Base-by-base conservation (phyloP, 805 yeast species). In the Brettanomyces naardenensis region DNA sequence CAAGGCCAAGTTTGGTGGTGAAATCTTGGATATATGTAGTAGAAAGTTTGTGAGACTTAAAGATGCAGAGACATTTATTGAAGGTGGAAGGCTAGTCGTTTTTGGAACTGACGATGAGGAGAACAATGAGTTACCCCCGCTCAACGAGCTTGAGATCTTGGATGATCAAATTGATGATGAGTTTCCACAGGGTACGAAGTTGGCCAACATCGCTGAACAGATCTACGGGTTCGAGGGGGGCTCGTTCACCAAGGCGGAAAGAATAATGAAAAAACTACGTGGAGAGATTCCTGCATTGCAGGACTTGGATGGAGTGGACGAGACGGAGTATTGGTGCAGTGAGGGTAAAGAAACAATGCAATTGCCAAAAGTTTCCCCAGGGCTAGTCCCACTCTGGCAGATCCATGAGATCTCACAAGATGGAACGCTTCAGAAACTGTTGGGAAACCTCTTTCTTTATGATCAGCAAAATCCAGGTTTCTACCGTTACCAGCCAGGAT, bases 1-100 rank as follows among this genome's bases (percentile, higher is more conserved):
- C 53, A 88, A 88, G 58, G 75, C 70, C 20, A 73, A 75, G 43
- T 87, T 81, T 57, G 90, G 90, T 1, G 92, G 89, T 4, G 82
- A 81, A 45, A 49, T 83, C 4, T 54, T 81, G 33, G 88, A 83
- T 50, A 57, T 76, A 13, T 60, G 68, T 39, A 70, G 66, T 36
- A 63, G 66, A 34, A 54, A 60, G 19, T 79, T 62, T 47, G 61
- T 67, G 18, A 63, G 66, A 9, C 44, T 73, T 10, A 52, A 58
- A 3, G 43, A 44, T 23, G 56, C 64, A n/a, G 46, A 40, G 11
- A 25, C 27, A 18, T 38, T 52, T 15, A 48, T 66, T 7, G 36
- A 47, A 10, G 44, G 55, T 27, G 68, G 66, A 15, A 51, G 46
- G 14, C 20, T 44, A 15, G 35, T 37, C 1, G 34, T 37, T 5